These are phyloP conservation scores for Colletotrichum karsti DNA, from an alignment of 2,329 filamentous ascomycete genomes.

Conservation along the genomic window DNA sequence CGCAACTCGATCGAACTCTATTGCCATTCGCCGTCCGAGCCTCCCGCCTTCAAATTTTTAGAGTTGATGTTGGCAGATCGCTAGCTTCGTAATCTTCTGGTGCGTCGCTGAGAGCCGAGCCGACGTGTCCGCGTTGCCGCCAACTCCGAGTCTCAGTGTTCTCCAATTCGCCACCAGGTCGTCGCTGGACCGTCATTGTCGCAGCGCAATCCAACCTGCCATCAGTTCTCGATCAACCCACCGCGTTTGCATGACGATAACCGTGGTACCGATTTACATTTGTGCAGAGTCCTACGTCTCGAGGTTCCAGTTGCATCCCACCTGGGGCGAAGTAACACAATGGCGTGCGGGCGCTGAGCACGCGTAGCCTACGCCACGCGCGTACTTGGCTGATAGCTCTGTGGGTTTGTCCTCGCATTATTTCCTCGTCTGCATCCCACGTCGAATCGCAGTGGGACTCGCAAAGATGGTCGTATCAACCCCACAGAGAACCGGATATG, in stretches of 20 bases:
- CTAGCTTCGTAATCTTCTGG: background rate
- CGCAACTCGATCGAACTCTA: conserved; percentile 11
- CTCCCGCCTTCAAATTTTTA: conserved; percentile 17
- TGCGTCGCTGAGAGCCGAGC: background rate
- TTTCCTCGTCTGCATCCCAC: conserved; percentile 11
- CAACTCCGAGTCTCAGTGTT: no score
- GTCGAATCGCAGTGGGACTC: conserved; percentile 9
- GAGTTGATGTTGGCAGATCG: background rate
- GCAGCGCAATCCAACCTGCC: background rate
- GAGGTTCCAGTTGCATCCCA: background rate
- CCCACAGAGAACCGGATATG: conserved; percentile 4
- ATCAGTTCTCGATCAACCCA: background rate
- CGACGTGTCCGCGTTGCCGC: background rate
- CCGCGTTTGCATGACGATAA: background rate
- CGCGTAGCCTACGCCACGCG: conserved; percentile 12
- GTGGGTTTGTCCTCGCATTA: conserved; percentile 2
- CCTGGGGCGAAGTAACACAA: conserved; percentile 11
- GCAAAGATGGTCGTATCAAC: background rate
- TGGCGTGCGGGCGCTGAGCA: conserved; percentile 20
- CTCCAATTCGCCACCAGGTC: no score
- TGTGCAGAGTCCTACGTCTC: background rate
- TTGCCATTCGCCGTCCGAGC: conserved; percentile 2
- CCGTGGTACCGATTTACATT: background rate
- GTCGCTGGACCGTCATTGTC: background rate
- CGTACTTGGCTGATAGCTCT: conserved; percentile 2